Percentiles rank a stretch among this genome's conserved stretches.
These are phyloP conservation scores for Boletales sp. DNA, from an alignment of 768 basidiomycete genomes.

Conservation along the genomic window DNA sequence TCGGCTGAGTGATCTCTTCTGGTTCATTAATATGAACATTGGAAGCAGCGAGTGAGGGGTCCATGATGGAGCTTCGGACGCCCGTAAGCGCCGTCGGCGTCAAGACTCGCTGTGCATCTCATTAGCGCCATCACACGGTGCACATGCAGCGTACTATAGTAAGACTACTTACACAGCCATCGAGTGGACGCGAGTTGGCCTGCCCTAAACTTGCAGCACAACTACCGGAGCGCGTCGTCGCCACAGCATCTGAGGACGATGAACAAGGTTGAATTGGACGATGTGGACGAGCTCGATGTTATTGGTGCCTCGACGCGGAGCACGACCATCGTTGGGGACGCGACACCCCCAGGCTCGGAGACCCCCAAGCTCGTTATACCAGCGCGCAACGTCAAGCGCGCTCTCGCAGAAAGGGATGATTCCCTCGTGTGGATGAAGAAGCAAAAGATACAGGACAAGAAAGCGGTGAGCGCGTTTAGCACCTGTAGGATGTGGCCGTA, in stretches of 20 bases:
- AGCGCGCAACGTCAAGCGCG: conserved; percentile 16
- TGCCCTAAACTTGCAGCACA: conserved; percentile 16
- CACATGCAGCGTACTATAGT: no score
- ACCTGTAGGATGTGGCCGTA: neutral
- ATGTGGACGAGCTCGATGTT: conserved; percentile 28
- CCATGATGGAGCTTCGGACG: no score
- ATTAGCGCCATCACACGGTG: no score
- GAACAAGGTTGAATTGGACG: conserved; percentile 9
- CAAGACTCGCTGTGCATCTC: no score
- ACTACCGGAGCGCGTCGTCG: neutral
- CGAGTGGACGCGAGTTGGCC: conserved; percentile 21
- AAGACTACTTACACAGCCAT: conserved; percentile 9
- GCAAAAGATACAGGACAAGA: conserved; percentile 35
- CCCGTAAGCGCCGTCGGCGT: no score
- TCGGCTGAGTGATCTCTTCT: no score
- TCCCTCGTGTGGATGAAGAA: conserved; percentile 17
- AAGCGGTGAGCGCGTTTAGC: conserved; percentile 32
- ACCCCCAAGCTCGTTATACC: conserved; percentile 10
- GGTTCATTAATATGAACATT: no score
- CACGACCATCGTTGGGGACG: conserved; percentile 28
- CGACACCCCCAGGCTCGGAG: conserved; percentile 15
- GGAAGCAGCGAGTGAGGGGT: no score
- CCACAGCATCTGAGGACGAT: neutral
- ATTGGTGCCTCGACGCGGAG: conserved; percentile 26
- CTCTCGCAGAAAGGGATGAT: conserved; percentile 2